These are phyloP conservation scores for Epichloe scottii DNA, from an alignment of 2,329 filamentous ascomycete genomes.

Conservation along the genomic window DNA sequence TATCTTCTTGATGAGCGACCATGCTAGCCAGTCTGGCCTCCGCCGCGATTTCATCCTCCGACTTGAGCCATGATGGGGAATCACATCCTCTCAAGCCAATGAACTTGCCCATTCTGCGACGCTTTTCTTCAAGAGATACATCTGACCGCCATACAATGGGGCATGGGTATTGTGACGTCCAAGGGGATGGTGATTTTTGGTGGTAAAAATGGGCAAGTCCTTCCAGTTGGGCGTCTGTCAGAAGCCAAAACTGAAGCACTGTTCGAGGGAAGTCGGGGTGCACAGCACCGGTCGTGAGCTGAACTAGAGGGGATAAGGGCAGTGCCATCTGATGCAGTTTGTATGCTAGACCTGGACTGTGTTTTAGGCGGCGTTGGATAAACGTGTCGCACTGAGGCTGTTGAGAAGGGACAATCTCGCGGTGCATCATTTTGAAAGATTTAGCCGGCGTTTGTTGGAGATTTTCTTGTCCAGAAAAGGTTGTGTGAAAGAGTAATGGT, in stretches of 20 bases:
- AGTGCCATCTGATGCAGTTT: constrained; percentile 57
- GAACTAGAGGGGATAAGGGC: constrained; percentile 52
- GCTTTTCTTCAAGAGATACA: constrained; percentile 51
- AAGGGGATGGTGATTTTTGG: constrained; percentile 47
- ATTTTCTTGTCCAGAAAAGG: neutral
- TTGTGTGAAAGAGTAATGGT: neutral
- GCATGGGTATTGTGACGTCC: constrained; percentile 50
- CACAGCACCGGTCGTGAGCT: constrained; percentile 46
- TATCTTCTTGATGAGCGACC: constrained; percentile 28
- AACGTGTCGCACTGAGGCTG: constrained; percentile 17
- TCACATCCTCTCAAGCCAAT: constrained; percentile 54
- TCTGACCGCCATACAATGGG: constrained; percentile 49
- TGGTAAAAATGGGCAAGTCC: constrained; percentile 60
- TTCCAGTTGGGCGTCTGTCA: constrained; percentile 60
- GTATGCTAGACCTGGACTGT: constrained; percentile 38
- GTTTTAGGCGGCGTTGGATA: constrained; percentile 22
- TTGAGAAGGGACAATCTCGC: constrained; percentile 18
- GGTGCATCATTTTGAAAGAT: constrained; percentile 19
- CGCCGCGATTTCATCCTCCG: constrained; percentile 35
- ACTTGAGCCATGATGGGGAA: constrained; percentile 23
- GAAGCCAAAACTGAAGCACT: constrained; percentile 59
- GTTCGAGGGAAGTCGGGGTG: constrained; percentile 54
- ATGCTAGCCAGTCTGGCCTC: constrained; percentile 27
- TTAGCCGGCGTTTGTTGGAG: neutral
- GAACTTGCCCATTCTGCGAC: constrained; percentile 59